Percentiles rank a stretch among this genome's conserved stretches.
phyloP scores from a whole-genome alignment of 805 yeast species.

The Saccharomycopsis fodiens region DNA sequence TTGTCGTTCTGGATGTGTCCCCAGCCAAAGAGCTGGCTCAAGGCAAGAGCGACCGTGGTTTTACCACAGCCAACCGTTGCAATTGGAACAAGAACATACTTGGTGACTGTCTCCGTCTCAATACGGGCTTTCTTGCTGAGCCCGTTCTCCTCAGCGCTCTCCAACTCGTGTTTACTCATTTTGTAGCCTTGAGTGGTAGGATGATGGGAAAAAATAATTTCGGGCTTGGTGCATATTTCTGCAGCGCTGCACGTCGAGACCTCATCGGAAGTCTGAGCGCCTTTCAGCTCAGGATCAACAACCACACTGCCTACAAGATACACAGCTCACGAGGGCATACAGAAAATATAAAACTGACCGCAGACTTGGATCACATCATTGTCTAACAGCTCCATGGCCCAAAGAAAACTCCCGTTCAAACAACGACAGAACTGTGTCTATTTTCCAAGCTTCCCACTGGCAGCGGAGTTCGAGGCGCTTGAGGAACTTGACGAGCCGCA shows the following conservation, averaged over 20 bases:
- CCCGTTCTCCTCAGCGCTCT: background rate
- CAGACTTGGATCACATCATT: no score
- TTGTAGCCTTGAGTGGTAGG: no score
- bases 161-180: conserved; percentile 9
- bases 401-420: background rate
- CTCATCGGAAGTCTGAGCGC: no score
- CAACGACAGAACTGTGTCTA: background rate
- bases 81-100: conserved; percentile 68
- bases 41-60: conserved; percentile 67
- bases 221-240: background rate
- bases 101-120: conserved; percentile 28
- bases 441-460: background rate
- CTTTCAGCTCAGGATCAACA: no score
- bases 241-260: background rate
- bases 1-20: conserved; percentile 80
- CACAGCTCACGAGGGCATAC: no score
- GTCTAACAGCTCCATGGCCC: no score
- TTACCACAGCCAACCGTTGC: conserved; percentile 96
- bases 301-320: no score
- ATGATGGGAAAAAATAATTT: background rate
- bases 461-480: background rate
- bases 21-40: conserved; percentile 51
- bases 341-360: no score
- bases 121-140: background rate
- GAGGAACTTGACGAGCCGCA: background rate